These are phyloP conservation scores for Aspergillus udagawae DNA, from an alignment of 2,329 filamentous ascomycete genomes.

Conservation along the genomic window DNA sequence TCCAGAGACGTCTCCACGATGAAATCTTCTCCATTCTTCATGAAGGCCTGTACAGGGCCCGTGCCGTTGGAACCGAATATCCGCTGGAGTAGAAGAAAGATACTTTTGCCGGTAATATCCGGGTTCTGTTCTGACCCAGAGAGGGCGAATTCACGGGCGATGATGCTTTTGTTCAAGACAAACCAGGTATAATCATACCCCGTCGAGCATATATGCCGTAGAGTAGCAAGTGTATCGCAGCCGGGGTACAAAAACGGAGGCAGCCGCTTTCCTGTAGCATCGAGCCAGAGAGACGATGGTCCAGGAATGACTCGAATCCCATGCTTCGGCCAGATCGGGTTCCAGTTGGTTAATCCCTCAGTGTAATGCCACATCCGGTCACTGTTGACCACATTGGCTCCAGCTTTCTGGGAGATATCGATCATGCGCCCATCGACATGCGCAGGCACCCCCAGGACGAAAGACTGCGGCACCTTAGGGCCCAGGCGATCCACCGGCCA, in stretches of 20 bases:
- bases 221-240: slow-evolving; percentile 54
- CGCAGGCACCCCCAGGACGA: slow-evolving; percentile 59
- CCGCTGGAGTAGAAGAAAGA: slow-evolving; percentile 51
- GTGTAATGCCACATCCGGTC: slow-evolving; percentile 67
- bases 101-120: slow-evolving; percentile 56
- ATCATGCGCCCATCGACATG: slow-evolving; percentile 65
- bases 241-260: slow-evolving; percentile 57
- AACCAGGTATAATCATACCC: slow-evolving; percentile 64
- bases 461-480: slow-evolving; percentile 51
- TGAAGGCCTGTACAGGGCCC: slow-evolving; percentile 54
- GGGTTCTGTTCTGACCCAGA: slow-evolving; percentile 63
- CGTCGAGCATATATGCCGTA: slow-evolving; percentile 57
- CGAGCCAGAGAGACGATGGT: slow-evolving; percentile 40
- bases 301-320: slow-evolving; percentile 59
- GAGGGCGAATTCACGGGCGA: slow-evolving; percentile 59
- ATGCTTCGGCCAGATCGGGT: slow-evolving; percentile 59
- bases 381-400: slow-evolving; percentile 56
- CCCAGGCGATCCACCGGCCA: slow-evolving; percentile 59
- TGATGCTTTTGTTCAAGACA: slow-evolving; percentile 55
- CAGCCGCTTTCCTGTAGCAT: slow-evolving; percentile 56
- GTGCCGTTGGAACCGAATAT: slow-evolving; percentile 53
- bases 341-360: slow-evolving; percentile 59
- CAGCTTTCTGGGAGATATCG: slow-evolving; percentile 50
- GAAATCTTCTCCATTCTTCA: slow-evolving; percentile 58
- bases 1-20: slow-evolving; percentile 54